Conservation (phyloP, 441 rosid genomes). For the Cnidoscolus chayamansa region DNA sequence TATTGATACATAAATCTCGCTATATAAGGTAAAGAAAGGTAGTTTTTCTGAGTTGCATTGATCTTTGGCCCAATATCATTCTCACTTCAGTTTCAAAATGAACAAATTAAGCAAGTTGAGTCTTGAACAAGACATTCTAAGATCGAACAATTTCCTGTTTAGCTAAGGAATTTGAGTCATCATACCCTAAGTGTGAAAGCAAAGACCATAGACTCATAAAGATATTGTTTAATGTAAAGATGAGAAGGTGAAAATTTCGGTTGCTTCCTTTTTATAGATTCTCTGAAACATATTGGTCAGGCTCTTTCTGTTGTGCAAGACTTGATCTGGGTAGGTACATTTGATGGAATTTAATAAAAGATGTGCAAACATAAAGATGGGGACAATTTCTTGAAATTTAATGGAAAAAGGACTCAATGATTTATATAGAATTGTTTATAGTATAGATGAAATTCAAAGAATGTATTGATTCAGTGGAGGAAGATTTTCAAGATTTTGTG, state of each 20-base stretch:
- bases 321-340: background rate
- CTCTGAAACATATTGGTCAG: background rate
- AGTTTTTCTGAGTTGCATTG: no score
- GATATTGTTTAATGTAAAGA: background rate
- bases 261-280: background rate
- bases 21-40: no score
- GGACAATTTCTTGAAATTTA: background rate
- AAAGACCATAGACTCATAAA: conserved; percentile 6
- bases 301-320: conserved; percentile 1
- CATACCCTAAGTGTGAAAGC: background rate
- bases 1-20: no score
- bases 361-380: background rate
- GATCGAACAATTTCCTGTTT: no score
- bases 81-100: no score
- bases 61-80: no score
- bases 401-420: background rate
- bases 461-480: background rate
- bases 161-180: no score
- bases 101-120: no score
- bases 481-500: background rate
- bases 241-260: background rate
- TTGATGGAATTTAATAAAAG: background rate
- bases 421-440: background rate
- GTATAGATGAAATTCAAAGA: background rate
- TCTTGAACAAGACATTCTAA: no score